Base-by-base conservation (phyloP, 331 rosid species). In the Malus hybrid region DNA sequence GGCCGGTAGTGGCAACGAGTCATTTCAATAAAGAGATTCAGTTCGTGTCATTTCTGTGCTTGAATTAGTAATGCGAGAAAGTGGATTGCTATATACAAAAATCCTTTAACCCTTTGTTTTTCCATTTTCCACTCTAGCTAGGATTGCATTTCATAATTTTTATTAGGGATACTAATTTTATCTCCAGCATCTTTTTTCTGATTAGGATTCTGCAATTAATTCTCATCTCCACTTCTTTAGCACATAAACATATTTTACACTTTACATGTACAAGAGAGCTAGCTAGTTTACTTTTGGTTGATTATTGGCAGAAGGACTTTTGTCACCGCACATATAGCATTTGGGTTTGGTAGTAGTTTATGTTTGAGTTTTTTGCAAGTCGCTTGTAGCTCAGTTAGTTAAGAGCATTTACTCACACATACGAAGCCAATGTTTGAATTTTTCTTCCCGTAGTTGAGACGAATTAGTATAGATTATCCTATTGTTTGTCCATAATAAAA, bases 11-110 rank as follows among this genome's bases (percentile, higher is more conserved):
- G 83, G 70, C 65, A 79, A 74, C 34, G 33, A 50, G 90, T 87
- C 89, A 77, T 81, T 86, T 90, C 89, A 78, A 55, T 52, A 27
- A 80, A 84, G 80, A 70, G 44, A 72, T 75, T 78, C 77, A 64
- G 36, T 54, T 62, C n/a, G 79, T 39, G 71, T 50, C 60, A 65
- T 70, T 80, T 76, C 55, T 14, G 72, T 73, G 44, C 71, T 31
- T 77, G 48, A 83, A 80, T 29, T 64, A 46, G 65, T 10, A 57
- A 34, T 44, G 48, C 59, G 13, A 48, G 48, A 71, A 66, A 19
- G 72, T 71, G 81, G 67, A 28, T 71, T 62, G 19, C 83, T 60
- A 77, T 65, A 79, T 76, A n/a, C 42, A 59, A 72, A 42, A 33
- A 70, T 8, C 7, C 11, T 22, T 59, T 44, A 56, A 68, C 67